These are phyloP conservation scores for Aristolochia contorta DNA, from an alignment of 164 flowering plant genomes.

Conservation along the genomic window DNA sequence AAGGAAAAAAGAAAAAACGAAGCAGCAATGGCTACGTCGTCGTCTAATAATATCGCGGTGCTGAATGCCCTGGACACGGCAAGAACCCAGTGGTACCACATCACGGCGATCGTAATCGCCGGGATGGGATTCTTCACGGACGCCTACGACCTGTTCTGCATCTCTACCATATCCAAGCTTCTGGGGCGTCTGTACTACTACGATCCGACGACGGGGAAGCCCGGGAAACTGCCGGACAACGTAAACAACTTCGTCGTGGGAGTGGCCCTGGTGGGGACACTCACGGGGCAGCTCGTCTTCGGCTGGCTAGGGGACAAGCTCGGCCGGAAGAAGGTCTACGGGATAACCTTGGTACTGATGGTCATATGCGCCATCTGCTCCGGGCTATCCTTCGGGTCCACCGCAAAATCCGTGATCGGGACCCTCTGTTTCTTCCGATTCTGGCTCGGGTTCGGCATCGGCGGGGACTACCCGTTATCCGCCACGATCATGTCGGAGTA, in stretches of 20 bases:
- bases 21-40: neutral
- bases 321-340: slow-evolving; percentile 45
- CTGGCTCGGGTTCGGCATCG: slow-evolving; percentile 56
- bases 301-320: slow-evolving; percentile 50
- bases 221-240: slow-evolving; percentile 30
- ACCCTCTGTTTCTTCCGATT: slow-evolving; percentile 53
- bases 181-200: slow-evolving; percentile 41
- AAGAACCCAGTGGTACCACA: slow-evolving; percentile 44
- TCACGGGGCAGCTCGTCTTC: slow-evolving; percentile 38
- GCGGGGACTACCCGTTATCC: slow-evolving; percentile 45
- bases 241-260: slow-evolving; percentile 33
- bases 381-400: slow-evolving; percentile 38
- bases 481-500: slow-evolving; percentile 56
- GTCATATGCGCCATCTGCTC: slow-evolving; percentile 39
- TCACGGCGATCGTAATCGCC: slow-evolving; percentile 39
- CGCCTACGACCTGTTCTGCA: slow-evolving; percentile 53
- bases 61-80: slow-evolving; percentile 41
- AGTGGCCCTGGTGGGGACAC: slow-evolving; percentile 40
- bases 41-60: slow-evolving; percentile 15
- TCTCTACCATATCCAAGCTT: slow-evolving; percentile 41
- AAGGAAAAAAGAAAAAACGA: too few relatives aligned
- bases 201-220: slow-evolving; percentile 7
- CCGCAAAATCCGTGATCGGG: slow-evolving; percentile 21
- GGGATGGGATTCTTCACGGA: slow-evolving; percentile 64
- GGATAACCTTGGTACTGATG: slow-evolving; percentile 44